Base-by-base conservation (phyloP, 1,284 basidiomycete genomes). In the Boletus sp. region DNA sequence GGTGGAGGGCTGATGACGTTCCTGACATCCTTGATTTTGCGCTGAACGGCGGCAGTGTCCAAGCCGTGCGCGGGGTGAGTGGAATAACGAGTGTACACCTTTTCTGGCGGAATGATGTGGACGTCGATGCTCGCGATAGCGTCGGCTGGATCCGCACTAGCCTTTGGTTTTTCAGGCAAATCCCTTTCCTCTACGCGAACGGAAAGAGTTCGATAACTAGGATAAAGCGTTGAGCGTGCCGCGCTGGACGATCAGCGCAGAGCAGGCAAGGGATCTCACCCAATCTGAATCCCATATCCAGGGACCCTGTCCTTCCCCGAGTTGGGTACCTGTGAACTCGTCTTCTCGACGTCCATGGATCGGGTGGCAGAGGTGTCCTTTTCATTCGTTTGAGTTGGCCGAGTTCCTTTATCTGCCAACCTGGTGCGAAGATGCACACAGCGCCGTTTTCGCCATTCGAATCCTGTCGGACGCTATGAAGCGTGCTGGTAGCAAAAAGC, bases 1-100 rank as follows among this genome's bases (percentile, higher is more conserved):
- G 70, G 70, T 8, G 75, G 72, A 2, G 73, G 70, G 5, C 70
- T 71, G 43, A 80, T 73, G 46, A 71, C 60, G 53, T 80, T 80
- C 58, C 66, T 72, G 35, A 73, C 77, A 33, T 73, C 64, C 50
- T 67, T 67, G 19, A 61, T 55, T 19, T 65, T 66, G 27, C 74
- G 69, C 35, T 66, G 57, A 13, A 75, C 68, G 22, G 68, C 68
- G 4, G 61, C 53, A 5, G 45, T 32, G 40, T 77, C 77, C 26
- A 79, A 68, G 20, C 77, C 77, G 19, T 67, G 59, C 0, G 55
- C 55, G 0, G 72, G 71, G 7, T 72, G 69, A 3, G 70, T 72
- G 16, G 72, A 72, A 46, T 74, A 74, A 25, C 74, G 70, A 37
- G 65, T 67, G 23, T 67, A 73, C 33, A 75, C 68, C 10, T 74